Conservation (phyloP, 352 stramenopile species). For the Pilasporangium apinafurcum region DNA sequence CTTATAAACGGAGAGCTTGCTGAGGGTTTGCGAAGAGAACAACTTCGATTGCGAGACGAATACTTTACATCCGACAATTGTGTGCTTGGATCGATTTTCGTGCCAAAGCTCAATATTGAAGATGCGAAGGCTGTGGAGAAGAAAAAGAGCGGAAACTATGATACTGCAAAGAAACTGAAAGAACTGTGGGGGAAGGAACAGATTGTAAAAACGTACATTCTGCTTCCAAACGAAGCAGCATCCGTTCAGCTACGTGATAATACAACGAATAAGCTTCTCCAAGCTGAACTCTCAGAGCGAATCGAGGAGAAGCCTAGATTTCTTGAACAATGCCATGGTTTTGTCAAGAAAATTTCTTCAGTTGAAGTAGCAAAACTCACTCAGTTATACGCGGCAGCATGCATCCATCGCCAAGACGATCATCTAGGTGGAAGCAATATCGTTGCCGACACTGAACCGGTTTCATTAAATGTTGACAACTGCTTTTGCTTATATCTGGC, state of each 20-base stretch:
- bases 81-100: constrained; percentile 32
- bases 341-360: constrained; percentile 15
- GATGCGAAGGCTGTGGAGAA: constrained; percentile 4
- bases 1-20: constrained; percentile 35
- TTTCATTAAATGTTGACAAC: constrained; percentile 29
- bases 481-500: constrained; percentile 47
- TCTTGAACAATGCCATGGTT: constrained; percentile 58
- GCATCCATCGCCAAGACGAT: not conserved
- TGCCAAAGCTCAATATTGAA: constrained; percentile 10
- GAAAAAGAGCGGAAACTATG: not conserved
- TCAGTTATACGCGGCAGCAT: constrained; percentile 16
- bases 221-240: constrained; percentile 19
- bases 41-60: constrained; percentile 30
- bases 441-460: not conserved
- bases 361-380: constrained; percentile 22
- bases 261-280: constrained; percentile 28
- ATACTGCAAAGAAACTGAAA: constrained; percentile 12
- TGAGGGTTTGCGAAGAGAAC: constrained; percentile 15
- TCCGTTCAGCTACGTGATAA: constrained; percentile 31
- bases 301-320: constrained; percentile 34
- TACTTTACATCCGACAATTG: constrained; percentile 30
- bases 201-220: constrained; percentile 43
- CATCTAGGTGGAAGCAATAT: not conserved
- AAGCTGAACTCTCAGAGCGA: constrained; percentile 21
- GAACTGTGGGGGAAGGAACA: constrained; percentile 40